Base-by-base conservation (phyloP, 495 filamentous ascomycete genomes). In the Aspergillus affinis region DNA sequence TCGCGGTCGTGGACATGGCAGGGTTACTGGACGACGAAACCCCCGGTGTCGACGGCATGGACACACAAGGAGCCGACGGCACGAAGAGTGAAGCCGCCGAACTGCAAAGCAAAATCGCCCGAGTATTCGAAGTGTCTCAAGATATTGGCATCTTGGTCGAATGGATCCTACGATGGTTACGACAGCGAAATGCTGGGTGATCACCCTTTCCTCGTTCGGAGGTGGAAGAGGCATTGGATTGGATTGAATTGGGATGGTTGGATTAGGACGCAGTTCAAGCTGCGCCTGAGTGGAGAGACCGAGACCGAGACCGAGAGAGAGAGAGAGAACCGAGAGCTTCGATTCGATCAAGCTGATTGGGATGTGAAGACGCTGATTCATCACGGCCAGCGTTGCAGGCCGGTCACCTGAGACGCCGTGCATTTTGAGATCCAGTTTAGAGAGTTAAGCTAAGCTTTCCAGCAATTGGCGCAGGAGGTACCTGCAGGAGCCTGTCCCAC, bases 81-180 rank as follows among this genome's bases (percentile, higher is more conserved):
- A 55, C 61, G 44, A 72, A 65, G 44, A 63, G 72, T 45, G 67
- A 66, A 20, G 59, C 72, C 46, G 65, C 69, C 65, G 73, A 78
- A 58, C 53, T 74, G 18, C 70, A 73, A 48, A 69, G 63, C 55
- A 72, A 72, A 65, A 75, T 82, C 48, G 73, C 69, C 51, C 55
- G 63, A 48, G 73, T 77, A 20, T 54, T 81, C n/a, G 77, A 78
- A 64, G 65, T 76, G 48, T 74, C 76, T 6, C 78, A 81, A 59
- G 76, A 88, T 70, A 62, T 88, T 19, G 83, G 85, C 6, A 78
- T 82, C 51, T 76, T 84, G 71, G 82, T 80, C n/a, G 84, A 88
- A 73, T 88, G 52, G 57, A 69, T 74, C 50, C 58, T 74, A 23
- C 68, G 66, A 58, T 73, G 69, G 74, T 55, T 65, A 59, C 70